A percentile compares a stretch with the other conserved stretches of the same genome.
These are phyloP conservation scores for Naegleria gruberi DNA, from an alignment of 208 protist species.

Conservation along the genomic window DNA sequence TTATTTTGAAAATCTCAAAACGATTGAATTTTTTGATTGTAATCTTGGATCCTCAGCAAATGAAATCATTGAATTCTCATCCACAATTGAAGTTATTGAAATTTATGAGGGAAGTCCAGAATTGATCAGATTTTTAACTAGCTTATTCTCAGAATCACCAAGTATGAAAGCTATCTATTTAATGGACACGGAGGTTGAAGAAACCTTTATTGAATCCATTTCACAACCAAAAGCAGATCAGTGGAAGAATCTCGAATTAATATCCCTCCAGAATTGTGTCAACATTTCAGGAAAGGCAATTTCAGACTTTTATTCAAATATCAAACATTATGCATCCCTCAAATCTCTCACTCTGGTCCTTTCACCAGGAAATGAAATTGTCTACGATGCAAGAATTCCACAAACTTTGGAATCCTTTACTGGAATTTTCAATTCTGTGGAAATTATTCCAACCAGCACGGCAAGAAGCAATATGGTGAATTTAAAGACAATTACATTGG, in stretches of 20 bases:
- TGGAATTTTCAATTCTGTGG: neutral
- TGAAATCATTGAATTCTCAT: neutral
- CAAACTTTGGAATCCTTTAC: neutral
- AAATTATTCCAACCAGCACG: too few relatives aligned
- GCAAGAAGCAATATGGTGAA: neutral
- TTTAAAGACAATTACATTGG: neutral
- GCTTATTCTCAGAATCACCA: neutral
- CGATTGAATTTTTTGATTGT: neutral
- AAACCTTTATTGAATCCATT: neutral
- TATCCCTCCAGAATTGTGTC: neutral
- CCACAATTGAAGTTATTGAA: neutral
- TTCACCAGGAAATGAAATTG: neutral
- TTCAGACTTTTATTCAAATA: neutral
- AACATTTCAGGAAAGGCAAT: neutral
- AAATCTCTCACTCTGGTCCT: neutral
- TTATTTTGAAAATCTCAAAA: neutral
- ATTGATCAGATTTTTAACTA: neutral
- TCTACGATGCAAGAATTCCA: neutral
- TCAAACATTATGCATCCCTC: neutral
- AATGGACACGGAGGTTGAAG: neutral
- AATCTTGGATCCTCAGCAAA: neutral
- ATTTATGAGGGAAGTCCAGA: neutral
- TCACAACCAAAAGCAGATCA: neutral
- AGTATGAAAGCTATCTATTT: neutral
- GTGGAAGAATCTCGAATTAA: neutral